Evolutionary conservation across 1,139 yeast species (phyloP).

Genomic region (Hyphopichia burtonii): DNA sequence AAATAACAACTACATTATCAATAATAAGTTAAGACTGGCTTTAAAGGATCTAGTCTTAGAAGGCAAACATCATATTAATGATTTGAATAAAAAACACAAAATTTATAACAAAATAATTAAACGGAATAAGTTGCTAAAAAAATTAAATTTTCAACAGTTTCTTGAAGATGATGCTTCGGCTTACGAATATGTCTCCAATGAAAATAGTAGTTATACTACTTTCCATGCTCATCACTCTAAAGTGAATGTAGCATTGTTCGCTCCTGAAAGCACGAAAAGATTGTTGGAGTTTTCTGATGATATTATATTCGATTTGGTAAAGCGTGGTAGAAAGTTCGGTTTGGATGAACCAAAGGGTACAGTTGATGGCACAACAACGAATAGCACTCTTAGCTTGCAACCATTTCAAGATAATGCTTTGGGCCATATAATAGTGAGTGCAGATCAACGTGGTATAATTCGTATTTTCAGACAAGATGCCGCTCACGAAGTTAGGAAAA

Average conservation of each 20-base stretch:
- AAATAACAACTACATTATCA: slow-evolving; percentile 41
- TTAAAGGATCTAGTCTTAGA: slow-evolving; percentile 36
- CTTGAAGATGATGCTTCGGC: slow-evolving; percentile 23
- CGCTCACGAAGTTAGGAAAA: slow-evolving; percentile 43
- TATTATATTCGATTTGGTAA: slow-evolving; percentile 63
- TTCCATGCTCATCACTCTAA: slow-evolving; percentile 77
- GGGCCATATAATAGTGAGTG: slow-evolving; percentile 65
- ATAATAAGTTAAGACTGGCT: slow-evolving; percentile 34
- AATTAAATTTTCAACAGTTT: slow-evolving; percentile 19
- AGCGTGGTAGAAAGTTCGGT: slow-evolving; percentile 19
- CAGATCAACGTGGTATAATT: slow-evolving; percentile 72
- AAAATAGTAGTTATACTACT: slow-evolving; percentile 56
- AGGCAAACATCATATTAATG: slow-evolving; percentile 34
- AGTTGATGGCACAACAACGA: background rate
- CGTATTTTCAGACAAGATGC: slow-evolving; percentile 80
- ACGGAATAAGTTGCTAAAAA: slow-evolving; percentile 33
- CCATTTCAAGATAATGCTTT: slow-evolving; percentile 25
- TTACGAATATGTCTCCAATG: slow-evolving; percentile 38
- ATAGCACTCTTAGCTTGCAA: slow-evolving; percentile 4
- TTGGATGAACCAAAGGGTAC: background rate
- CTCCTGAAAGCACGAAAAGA: slow-evolving; percentile 70
- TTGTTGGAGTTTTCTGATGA: slow-evolving; percentile 74
- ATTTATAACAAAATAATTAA: slow-evolving; percentile 30
- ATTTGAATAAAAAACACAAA: slow-evolving; percentile 30
- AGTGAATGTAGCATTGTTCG: slow-evolving; percentile 76